Evolutionary conservation across 2,329 filamentous ascomycete genomes (phyloP).

Genomic region (Monilinia laxa): DNA sequence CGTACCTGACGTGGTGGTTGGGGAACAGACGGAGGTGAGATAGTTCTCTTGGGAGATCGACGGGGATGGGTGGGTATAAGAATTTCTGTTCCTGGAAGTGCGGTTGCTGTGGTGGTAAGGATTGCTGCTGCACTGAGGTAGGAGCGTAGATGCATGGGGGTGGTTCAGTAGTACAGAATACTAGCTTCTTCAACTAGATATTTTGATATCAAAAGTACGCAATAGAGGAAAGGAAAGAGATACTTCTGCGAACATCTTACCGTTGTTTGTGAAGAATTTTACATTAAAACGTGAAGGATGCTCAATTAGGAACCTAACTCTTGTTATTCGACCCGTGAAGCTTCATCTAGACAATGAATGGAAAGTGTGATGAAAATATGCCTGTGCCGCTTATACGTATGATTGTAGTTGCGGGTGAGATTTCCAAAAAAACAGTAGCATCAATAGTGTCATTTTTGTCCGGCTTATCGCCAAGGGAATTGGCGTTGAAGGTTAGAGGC

Average conservation of each 20-base stretch:
- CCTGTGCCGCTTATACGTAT: not conserved
- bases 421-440: not conserved
- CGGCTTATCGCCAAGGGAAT: conserved; percentile 5
- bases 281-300: not conserved
- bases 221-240: not conserved
- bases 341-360: not conserved
- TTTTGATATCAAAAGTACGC: not conserved
- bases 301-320: not conserved
- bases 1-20: conserved; percentile 27
- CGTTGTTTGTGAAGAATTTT: not conserved
- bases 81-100: conserved; percentile 7
- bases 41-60: conserved; percentile 25
- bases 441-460: not conserved
- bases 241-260: not conserved
- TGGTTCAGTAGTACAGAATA: not conserved
- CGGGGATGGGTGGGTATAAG: conserved; percentile 18
- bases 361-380: not conserved
- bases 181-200: not conserved
- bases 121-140: not conserved
- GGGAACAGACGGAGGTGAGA: conserved; percentile 29
- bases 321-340: not conserved
- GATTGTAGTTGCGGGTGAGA: not conserved
- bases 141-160: not conserved
- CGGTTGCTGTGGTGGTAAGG: not conserved
- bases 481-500: not conserved